A percentile compares a stretch with the other conserved stretches of the same genome.
These are phyloP conservation scores for Austroboletus eburneus DNA, from an alignment of 768 basidiomycete species.

Conservation along the genomic window DNA sequence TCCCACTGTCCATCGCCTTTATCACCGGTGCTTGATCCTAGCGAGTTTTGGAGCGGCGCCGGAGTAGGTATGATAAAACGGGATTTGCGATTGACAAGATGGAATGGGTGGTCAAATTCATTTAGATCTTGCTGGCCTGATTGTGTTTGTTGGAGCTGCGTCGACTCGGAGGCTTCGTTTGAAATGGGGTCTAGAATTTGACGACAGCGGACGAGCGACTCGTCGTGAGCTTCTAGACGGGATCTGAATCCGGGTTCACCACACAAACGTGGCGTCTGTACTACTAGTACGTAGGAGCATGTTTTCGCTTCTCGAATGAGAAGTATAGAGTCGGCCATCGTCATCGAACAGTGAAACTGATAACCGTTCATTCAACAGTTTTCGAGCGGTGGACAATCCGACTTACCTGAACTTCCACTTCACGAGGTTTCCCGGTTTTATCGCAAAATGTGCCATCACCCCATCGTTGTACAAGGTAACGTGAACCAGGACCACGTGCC, in stretches of 20 bases:
- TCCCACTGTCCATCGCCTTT: conserved; percentile 17
- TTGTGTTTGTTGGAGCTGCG: conserved; percentile 29
- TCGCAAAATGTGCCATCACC: conserved; percentile 90
- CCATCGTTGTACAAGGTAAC: conserved; percentile 92
- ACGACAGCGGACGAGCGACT: conserved; percentile 73
- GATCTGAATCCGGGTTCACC: conserved; percentile 90
- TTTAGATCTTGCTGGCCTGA: conserved; percentile 36
- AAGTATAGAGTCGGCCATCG: conserved; percentile 83
- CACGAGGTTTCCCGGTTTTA: conserved; percentile 81
- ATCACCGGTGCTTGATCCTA: conserved; percentile 14
- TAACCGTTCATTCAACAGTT: conserved; percentile 2
- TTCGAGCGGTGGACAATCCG: neutral
- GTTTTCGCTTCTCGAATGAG: conserved; percentile 92
- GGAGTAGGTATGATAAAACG: conserved; percentile 40
- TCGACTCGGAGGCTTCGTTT: conserved; percentile 22
- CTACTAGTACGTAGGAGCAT: conserved; percentile 90
- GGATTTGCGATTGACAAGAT: conserved; percentile 46
- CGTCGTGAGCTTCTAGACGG: conserved; percentile 57
- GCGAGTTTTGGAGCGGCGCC: conserved; percentile 15
- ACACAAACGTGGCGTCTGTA: conserved; percentile 93
- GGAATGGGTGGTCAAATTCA: conserved; percentile 53
- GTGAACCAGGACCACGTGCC: conserved; percentile 70
- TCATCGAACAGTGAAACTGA: conserved; percentile 95
- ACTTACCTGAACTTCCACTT: conserved; percentile 91
- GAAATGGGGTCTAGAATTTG: conserved; percentile 49